A percentile compares a stretch with the other conserved stretches of the same genome.
These are phyloP conservation scores for Globisporangium abappressorium DNA, from an alignment of 352 stramenopile genomes.

Conservation along the genomic window DNA sequence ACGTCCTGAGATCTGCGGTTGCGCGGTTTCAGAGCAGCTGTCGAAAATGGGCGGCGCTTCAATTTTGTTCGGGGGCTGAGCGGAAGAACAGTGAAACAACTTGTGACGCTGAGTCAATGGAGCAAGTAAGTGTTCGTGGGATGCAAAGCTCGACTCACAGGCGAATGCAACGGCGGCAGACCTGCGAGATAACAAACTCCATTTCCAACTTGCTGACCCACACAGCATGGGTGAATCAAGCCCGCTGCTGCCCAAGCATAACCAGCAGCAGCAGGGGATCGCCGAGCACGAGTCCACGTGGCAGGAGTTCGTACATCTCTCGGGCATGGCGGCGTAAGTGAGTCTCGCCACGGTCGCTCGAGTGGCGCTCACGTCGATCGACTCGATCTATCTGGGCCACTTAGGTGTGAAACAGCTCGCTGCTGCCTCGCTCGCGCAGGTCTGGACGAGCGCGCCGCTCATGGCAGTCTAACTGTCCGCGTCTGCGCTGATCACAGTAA, in stretches of 20 bases:
- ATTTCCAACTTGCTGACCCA: neutral
- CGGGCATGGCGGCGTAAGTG: conserved; percentile 61
- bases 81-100: neutral
- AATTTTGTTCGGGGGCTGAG: neutral
- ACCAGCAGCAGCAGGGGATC: neutral
- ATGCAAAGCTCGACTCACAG: neutral
- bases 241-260: conserved; percentile 37
- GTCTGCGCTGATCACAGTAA: conserved; percentile 61
- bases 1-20: neutral
- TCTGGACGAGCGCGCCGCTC: conserved; percentile 68
- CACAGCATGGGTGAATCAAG: conserved; percentile 32
- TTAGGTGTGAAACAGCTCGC: conserved; percentile 71
- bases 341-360: conserved; percentile 59
- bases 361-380: conserved; percentile 65
- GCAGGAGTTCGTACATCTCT: conserved; percentile 57
- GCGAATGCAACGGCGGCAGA: neutral
- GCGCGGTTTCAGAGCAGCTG: neutral
- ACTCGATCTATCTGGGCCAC: conserved; percentile 77
- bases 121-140: neutral
- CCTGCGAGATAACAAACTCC: neutral
- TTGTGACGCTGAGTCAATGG: neutral
- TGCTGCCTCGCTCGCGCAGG: conserved; percentile 58
- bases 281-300: conserved; percentile 27
- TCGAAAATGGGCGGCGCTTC: neutral
- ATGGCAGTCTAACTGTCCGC: conserved; percentile 62